Conservation (phyloP, 176 grass and related monocot species). For the Hsuehochloa calcarea region DNA sequence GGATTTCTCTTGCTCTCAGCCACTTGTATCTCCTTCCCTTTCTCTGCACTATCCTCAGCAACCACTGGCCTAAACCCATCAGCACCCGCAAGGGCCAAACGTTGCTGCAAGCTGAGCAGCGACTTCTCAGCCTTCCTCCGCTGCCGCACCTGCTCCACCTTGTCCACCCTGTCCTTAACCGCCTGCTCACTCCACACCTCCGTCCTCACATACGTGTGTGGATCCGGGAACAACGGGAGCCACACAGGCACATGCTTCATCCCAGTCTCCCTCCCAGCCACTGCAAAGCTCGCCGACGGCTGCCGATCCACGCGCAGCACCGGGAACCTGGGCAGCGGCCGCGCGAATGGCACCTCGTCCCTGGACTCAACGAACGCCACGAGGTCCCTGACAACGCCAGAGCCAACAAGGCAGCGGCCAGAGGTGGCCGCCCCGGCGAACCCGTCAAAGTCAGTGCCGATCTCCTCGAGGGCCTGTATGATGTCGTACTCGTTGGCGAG, state of each 20-base stretch:
- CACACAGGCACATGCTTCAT: conserved; percentile 70
- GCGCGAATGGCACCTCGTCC: conserved; percentile 62
- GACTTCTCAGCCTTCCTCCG: conserved; percentile 74
- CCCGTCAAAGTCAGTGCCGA: conserved; percentile 50
- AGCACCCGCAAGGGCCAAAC: conserved; percentile 47
- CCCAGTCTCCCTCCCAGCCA: conserved; percentile 29
- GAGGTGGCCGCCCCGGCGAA: conserved; percentile 56
- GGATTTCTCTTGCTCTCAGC: conserved; percentile 65
- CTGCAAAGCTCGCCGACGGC: conserved; percentile 16
- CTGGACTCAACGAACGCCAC: conserved; percentile 39
- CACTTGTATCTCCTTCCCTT: conserved; percentile 55
- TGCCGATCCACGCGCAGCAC: conserved; percentile 21
- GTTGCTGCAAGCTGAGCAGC: conserved; percentile 67
- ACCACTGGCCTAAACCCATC: conserved; percentile 33
- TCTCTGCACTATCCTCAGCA: conserved; percentile 15
- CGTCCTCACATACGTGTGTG: conserved; percentile 47
- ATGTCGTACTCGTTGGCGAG: conserved; percentile 75
- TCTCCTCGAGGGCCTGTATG: conserved; percentile 72
- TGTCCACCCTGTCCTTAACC: conserved; percentile 44
- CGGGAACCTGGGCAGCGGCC: conserved; percentile 55
- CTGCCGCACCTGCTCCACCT: conserved; percentile 57
- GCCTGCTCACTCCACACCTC: conserved; percentile 53
- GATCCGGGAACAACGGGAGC: conserved; percentile 77
- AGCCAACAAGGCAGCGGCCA: conserved; percentile 56
- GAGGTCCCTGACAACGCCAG: conserved; percentile 66